Base-by-base conservation (phyloP, 2,329 filamentous ascomycete genomes). In the Talaromyces verruculosus region DNA sequence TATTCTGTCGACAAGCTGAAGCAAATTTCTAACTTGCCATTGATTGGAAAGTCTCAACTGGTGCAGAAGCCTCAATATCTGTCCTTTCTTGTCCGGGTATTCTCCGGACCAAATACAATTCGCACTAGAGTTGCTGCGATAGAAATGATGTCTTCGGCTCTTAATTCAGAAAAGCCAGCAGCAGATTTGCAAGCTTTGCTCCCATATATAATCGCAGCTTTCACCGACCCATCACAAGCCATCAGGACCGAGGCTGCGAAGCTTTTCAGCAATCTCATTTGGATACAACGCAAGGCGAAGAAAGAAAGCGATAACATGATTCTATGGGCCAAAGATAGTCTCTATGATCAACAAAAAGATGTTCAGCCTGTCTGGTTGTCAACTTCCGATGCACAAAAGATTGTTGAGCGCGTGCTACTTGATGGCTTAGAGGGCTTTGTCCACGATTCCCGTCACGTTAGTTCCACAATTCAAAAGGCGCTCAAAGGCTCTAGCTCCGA, bases 381-480 rank as follows among this genome's bases (percentile, higher is more conserved):
- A 3, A 73, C 80, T 0, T 84, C 88, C 28, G 84, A 89, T 63
- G 80, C 81, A 1, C 80, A 84, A 51, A 88, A 86, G 66, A 78
- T 96, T 22, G 73, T 95, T 0, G 84, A 87, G 22, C 82, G 86
- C 22, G 83, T 90, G 43, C 78, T 97, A n/a, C 76, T 92, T 22
- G 91, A 91, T 0, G 86, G 85, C 1, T 79, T 97, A 10, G 93
- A 97, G 77, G 95, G 97, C 77, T 96, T 90, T 72, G 84, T 94
- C 3, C 86, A 97, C 70, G 93, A 98, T 73, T 81, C 87, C 3
- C 86, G 85, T 33, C 89, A 95, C 67, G 83, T 97, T 53, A 81
- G 84, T 30, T 85, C 86, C 22, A 84, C 89, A 2, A 76, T 97
- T 5, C 83, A 86, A 67, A 83, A 82, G 37, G 79, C 84, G 0